Base-by-base conservation (phyloP, 2,329 filamentous ascomycete species). In the Alternaria tenuissima region DNA sequence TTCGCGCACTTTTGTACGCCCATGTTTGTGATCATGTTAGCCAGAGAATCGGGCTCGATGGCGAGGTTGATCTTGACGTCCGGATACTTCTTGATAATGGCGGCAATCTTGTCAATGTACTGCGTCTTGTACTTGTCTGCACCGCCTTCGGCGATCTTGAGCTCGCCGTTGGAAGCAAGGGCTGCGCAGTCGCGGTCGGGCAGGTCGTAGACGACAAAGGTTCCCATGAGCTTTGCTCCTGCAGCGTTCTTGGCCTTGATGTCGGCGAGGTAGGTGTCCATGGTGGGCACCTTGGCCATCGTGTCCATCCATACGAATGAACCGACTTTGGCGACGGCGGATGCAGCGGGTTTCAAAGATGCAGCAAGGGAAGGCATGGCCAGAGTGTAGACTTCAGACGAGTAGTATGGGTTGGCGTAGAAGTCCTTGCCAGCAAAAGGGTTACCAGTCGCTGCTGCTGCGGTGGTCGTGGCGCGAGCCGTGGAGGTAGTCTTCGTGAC, bases 121-220 rank as follows among this genome's bases (percentile, higher is more conserved):
- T 72, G 66, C 3, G 56, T 59, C 71, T 85, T 83, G 77, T 86
- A 86, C 32, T 83, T 81, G 38, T 78, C 80, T 32, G 81, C 76
- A 20, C 84, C 79, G 52, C 84, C 76, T 57, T 88, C 76, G 59
- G 83, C 85, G 58, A 88, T 85, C 20, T 81, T 78, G 46, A 87
- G 83, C 75, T 89, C 87, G 61, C 87, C 87, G 70, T 89, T 89
- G 63, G 87, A 89, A 14, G 87, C 87, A 67, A 86, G 80, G 51
- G 87, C 87, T 14, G 87, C 84, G 70, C 87, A 89, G 72, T 89
- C 87, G 72, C 87, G 85, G 67, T 88, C 86, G 44, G 87, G 87
- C 12, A 89, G 78, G 72, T 89, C 84, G 75, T 89, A 89, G 55
- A 89, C 85, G 55, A 89, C 87, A 54, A 89, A 84, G 2, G 80